Evolutionary conservation across 257 asterid species (phyloP).

Genomic region (Vinca minor): DNA sequence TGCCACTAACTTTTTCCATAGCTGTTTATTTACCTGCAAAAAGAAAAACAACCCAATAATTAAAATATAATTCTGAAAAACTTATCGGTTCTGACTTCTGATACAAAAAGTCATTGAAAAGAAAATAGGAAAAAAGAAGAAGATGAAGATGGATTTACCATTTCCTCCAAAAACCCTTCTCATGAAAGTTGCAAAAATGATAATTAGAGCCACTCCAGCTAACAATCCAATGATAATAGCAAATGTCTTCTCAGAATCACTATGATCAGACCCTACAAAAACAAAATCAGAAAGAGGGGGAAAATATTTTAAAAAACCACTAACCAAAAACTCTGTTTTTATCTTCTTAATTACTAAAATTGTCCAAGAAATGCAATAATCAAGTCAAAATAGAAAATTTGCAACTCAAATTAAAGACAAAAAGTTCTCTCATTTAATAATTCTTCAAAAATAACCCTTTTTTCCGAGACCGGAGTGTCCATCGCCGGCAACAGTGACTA

Average conservation of each 20-base stretch:
- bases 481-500: too few relatives aligned
- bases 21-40: slow-evolving; percentile 60
- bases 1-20: neutral
- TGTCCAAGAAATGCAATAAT: neutral
- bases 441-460: too few relatives aligned
- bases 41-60: slow-evolving; percentile 2
- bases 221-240: slow-evolving; percentile 73
- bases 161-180: slow-evolving; percentile 46
- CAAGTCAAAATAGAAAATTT: neutral
- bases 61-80: neutral
- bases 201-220: slow-evolving; percentile 72
- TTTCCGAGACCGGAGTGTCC: too few relatives aligned
- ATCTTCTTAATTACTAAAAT: neutral
- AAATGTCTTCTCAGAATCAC: slow-evolving; percentile 76
- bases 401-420: neutral
- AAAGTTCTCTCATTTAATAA: neutral
- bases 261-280: slow-evolving; percentile 35
- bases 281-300: neutral
- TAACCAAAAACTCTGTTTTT: neutral
- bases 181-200: slow-evolving; percentile 70
- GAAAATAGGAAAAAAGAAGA: neutral
- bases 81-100: neutral
- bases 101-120: neutral
- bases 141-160: slow-evolving; percentile 27
- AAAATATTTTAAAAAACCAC: neutral